Base-by-base conservation (phyloP, 345 rosid species). In the Eucalyptus curtisii region DNA sequence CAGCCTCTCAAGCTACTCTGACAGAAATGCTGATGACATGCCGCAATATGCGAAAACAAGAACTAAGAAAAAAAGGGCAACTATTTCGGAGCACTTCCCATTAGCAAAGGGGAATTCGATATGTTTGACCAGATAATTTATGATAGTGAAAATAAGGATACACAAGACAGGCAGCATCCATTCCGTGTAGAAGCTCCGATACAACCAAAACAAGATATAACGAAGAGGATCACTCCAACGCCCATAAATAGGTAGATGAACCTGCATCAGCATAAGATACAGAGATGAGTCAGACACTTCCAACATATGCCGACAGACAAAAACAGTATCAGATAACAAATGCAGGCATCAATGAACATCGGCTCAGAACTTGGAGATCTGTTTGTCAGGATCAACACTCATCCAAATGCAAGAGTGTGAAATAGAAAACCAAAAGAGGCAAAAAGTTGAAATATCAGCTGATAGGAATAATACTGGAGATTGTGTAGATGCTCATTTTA, bases 131-230 rank as follows among this genome's bases (percentile, higher is more conserved):
- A 17, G n/a, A 86, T 31, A 53, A 53, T 50, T 42, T 33, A 31
- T 5, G 33, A 42, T 33, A 53, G 87, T 25, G 47, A 25, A 89
- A 48, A 89, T 86, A 17, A 94, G 99, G 99, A 98, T 98, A 98
- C 99, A 92, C 96, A 98, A 91, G 94, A 89, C 93, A 98, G 91
- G 94, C 99, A 98, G 95, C 99, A 98, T 81, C 97, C 95, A 45
- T 94, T 98, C 90, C 98, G 89, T n/a, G 96, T 91, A 86, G 93
- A 89, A 91, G 96, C 93, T 91, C 98, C 98, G 81, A 95, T 86
- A 87, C 99, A 98, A 66, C 99, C 99, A 91, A 95, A 94, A 86
- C 96, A 98, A n/a, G 99, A 97, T 89, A 96, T 92, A 90, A 98
- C 90, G 64, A 98, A 95, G 85, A 98, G 94, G 92, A 97, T 89